Percentiles rank a stretch among this genome's conserved stretches.
These are phyloP conservation scores for Naegleria lovaniensis DNA, from an alignment of 208 protist species.

Conservation along the genomic window DNA sequence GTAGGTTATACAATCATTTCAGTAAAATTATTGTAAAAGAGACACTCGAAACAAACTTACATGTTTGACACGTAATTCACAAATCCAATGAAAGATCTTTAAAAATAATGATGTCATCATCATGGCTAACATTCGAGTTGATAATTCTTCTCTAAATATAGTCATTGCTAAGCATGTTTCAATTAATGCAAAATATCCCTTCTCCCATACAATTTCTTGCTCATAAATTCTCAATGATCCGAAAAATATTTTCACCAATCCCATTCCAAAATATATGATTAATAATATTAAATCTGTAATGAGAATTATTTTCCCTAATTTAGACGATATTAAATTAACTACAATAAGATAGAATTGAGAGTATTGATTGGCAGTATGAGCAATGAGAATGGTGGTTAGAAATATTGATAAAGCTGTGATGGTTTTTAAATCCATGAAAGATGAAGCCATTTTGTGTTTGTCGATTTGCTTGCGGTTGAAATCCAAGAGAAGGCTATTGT, in stretches of 20 bases:
- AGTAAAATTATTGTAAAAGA: background rate
- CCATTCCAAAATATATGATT: background rate
- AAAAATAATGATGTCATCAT: background rate
- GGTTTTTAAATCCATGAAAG: background rate
- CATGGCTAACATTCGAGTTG: background rate
- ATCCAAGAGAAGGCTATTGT: no score
- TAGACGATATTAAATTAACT: conserved; percentile 1
- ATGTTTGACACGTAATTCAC: conserved; percentile 5
- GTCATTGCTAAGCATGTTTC: conserved; percentile 26
- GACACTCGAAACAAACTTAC: background rate
- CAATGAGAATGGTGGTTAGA: background rate
- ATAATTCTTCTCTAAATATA: conserved; percentile 8
- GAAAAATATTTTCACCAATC: conserved; percentile 7
- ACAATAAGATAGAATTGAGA: conserved; percentile 18
- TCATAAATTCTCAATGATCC: conserved; percentile 3
- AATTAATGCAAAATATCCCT: conserved; percentile 22
- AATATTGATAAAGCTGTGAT: background rate
- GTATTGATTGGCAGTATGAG: background rate
- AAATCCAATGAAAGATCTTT: conserved; percentile 28
- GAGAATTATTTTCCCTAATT: background rate
- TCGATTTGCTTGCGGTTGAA: no score
- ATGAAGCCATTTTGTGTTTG: background rate
- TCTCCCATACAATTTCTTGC: conserved; percentile 15
- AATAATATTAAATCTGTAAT: conserved; percentile 6
- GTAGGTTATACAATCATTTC: background rate